Percentiles rank a stretch among this genome's conserved stretches.
Conservation (phyloP, 345 rosid genomes). For the Mangifera indica region DNA sequence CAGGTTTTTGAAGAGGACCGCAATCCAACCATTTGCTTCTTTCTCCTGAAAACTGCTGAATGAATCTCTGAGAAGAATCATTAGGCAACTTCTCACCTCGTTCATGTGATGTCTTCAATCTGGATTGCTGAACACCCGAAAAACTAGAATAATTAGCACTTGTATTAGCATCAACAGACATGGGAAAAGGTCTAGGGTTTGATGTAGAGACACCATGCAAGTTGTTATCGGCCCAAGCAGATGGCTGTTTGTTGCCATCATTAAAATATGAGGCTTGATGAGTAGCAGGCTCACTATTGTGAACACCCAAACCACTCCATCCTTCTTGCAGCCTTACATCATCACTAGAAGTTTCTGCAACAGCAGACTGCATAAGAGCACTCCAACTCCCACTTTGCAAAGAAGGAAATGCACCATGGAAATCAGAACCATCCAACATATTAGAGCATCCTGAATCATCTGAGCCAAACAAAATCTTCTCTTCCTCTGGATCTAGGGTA, state of each 20-base stretch:
- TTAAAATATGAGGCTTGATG: conserved; percentile 26
- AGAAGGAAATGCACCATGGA: conserved; percentile 55
- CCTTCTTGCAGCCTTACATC: conserved; percentile 58
- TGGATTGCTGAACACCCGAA: conserved; percentile 34
- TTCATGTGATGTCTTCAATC: conserved; percentile 34
- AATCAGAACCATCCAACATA: conserved; percentile 44
- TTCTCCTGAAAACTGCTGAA: conserved; percentile 37
- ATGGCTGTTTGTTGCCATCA: conserved; percentile 37
- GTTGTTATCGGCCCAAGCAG: conserved; percentile 37
- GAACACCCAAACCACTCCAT: conserved; percentile 48
- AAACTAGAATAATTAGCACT: conserved; percentile 24
- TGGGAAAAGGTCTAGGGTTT: conserved; percentile 29
- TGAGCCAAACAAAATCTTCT: conserved; percentile 82
- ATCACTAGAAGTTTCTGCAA: conserved; percentile 75
- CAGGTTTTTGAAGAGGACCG: conserved; percentile 42
- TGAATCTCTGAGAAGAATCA: conserved; percentile 40
- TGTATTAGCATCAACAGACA: conserved; percentile 24
- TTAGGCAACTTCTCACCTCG: conserved; percentile 38
- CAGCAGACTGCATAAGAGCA: conserved; percentile 99
- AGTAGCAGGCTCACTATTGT: conserved; percentile 29
- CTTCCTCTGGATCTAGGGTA: conserved; percentile 86
- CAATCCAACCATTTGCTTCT: conserved; percentile 45
- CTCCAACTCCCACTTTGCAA: conserved; percentile 97
- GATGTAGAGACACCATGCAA: conserved; percentile 26
- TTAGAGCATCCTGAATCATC: conserved; percentile 63